Base-by-base conservation (phyloP, 805 yeast genomes). In the Lipomyces spencermartinsiae region DNA sequence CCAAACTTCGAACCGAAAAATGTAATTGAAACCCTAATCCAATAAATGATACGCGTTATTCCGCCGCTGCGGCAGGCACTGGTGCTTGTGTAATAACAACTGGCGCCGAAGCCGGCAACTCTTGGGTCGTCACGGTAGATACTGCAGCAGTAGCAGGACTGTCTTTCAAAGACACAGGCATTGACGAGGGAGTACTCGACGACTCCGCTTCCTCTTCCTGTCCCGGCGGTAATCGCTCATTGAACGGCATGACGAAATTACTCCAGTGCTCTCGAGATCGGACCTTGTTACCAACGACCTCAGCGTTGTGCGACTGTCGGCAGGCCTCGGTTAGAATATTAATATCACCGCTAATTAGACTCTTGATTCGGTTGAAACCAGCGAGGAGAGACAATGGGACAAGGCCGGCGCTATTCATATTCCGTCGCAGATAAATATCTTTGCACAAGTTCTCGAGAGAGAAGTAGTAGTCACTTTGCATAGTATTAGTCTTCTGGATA, bases 371-470 rank as follows among this genome's bases (percentile, higher is more conserved):
- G 81, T 89, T 87, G 79, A 93, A 93, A 67, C 83, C 81, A 68
- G 92, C 87, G 71, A 92, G 83, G 65, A 86, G 83, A 5, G 78
- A 76, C 66, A 92, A 78, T 43, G 88, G 86, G 64, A 93, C 84
- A 83, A 89, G 88, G 33, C 97, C 97, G 67, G 86, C 83, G 59
- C 84, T 74, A 78, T 89, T 86, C 96, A 94, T 91, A 75, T 90
- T 91, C 72, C 87, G 85, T 79, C 97, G 87, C 79, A 95, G 83
- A 77, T 81, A 94, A 62, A 89, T 81, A 80, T 95, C 99, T 80
- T 92, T 91, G 74, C 89, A 83, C 79, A 95, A 83, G 79, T 95
- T 95, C 74, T 92, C 97, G 61, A 88, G 83, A 37, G 96, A 89
- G 81, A 95, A 91, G 79, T 95, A 95, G 82, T 95, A 95, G 77